phyloP scores from a whole-genome alignment of 495 filamentous ascomycete species.

The Diplogelasinospora grovesii region DNA sequence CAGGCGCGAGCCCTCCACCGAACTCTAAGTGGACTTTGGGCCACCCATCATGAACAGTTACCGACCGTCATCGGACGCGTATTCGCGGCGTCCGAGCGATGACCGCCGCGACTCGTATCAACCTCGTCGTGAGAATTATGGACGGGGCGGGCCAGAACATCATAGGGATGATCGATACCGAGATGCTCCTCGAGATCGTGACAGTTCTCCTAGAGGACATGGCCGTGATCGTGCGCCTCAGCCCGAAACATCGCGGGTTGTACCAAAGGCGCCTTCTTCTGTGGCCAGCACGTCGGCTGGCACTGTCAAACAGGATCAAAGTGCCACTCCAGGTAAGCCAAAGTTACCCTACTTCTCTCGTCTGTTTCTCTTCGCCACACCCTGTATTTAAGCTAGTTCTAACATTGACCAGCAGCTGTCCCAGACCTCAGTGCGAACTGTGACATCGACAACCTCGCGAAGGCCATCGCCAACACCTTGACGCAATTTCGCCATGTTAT shows the following conservation, averaged over 20 bases:
- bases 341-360: too few species aligned
- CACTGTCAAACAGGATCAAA: too few species aligned
- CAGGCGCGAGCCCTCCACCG: too few species aligned
- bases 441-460: neutral
- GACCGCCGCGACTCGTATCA: constrained; percentile 16
- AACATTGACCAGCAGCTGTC: too few species aligned
- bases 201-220: too few species aligned
- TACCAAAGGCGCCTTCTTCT: too few species aligned
- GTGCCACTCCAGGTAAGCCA: neutral
- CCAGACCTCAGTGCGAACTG: neutral
- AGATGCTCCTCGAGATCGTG: too few species aligned
- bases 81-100: constrained; percentile 16
- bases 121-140: constrained; percentile 11
- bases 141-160: neutral
- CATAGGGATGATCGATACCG: constrained; percentile 8
- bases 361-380: neutral
- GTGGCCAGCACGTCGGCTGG: too few species aligned
- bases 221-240: too few species aligned
- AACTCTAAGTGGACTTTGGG: constrained; percentile 4
- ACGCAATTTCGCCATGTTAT: neutral
- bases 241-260: too few species aligned
- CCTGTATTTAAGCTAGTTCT: neutral
- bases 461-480: neutral
- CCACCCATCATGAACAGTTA: constrained; percentile 16
- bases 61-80: constrained; percentile 12